These are phyloP conservation scores for Fusarium marasasianum DNA, from an alignment of 2,329 filamentous ascomycete genomes.

Conservation along the genomic window DNA sequence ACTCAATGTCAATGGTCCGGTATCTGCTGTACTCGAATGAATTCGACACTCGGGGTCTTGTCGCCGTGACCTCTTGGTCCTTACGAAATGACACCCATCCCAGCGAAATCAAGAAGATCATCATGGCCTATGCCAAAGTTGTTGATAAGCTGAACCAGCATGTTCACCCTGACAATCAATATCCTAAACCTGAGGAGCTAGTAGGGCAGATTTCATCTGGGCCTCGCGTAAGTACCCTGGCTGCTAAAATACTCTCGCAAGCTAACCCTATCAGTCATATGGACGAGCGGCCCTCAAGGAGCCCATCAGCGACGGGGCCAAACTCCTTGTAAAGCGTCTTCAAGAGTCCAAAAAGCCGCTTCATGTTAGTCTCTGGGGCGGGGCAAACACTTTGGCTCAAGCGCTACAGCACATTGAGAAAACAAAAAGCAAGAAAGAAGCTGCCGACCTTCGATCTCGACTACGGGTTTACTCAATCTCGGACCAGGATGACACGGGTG, in stretches of 20 bases:
- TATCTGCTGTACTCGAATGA: slow-evolving; percentile 14
- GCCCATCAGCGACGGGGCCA: background rate
- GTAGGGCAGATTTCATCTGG: background rate
- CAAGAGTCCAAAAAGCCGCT: background rate
- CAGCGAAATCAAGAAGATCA: background rate
- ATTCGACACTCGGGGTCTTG: slow-evolving; percentile 2
- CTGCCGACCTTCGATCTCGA: background rate
- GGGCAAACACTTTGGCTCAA: slow-evolving; percentile 4
- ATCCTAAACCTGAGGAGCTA: background rate
- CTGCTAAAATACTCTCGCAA: accelerated
- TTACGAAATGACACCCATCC: slow-evolving; percentile 4
- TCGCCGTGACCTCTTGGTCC: slow-evolving; percentile 7
- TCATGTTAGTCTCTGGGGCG: slow-evolving; percentile 1
- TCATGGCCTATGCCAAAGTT: background rate
- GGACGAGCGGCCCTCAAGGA: slow-evolving; percentile 1
- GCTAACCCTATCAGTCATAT: background rate
- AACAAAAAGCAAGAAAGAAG: background rate
- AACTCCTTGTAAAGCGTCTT: background rate
- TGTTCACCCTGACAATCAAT: slow-evolving; percentile 1
- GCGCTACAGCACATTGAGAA: background rate
- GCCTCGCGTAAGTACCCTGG: background rate
- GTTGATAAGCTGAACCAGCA: slow-evolving; percentile 14
- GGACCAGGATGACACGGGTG: slow-evolving; percentile 4
- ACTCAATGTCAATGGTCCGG: slow-evolving; percentile 11
- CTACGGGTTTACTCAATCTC: slow-evolving; percentile 14